phyloP scores from a whole-genome alignment of 73 alveolate genomes.

The Paramecium sonneborni region DNA sequence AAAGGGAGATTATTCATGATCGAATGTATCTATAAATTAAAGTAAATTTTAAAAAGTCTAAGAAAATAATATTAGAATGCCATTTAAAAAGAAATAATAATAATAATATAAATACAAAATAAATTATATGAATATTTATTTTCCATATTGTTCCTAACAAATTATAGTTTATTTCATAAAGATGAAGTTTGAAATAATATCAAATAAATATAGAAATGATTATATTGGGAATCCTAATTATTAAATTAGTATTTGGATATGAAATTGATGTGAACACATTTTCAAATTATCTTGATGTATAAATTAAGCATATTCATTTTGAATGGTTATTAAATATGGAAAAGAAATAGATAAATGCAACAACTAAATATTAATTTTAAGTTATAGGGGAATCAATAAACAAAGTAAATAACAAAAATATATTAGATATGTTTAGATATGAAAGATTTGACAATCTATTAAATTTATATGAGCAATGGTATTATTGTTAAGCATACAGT shows the following conservation, averaged over 20 bases:
- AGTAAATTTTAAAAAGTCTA: too few relatives aligned
- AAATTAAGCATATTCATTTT: not conserved
- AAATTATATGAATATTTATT: not conserved
- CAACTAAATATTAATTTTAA: not conserved
- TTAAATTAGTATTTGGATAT: not conserved
- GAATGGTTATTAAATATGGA: slow-evolving; percentile 20
- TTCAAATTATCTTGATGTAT: not conserved
- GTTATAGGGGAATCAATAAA: not conserved
- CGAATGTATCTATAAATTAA: too few relatives aligned
- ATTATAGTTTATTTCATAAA: not conserved
- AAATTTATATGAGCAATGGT: not conserved
- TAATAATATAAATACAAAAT: too few relatives aligned
- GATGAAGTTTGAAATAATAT: not conserved
- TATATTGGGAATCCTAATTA: not conserved
- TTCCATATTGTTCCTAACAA: not conserved
- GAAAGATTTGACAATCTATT: not conserved
- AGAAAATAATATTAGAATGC: too few relatives aligned
- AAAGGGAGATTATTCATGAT: too few relatives aligned
- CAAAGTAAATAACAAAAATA: not conserved
- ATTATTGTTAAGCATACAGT: not conserved
- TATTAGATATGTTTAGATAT: slow-evolving; percentile 3
- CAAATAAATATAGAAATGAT: not conserved
- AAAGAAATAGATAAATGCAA: not conserved
- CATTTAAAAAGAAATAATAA: too few relatives aligned
- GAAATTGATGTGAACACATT: slow-evolving; percentile 28